Evolutionary conservation across 306 rosid species (phyloP), one percentile per base, ranked within the genome.

Genomic region (Parietaria judaica): DNA sequence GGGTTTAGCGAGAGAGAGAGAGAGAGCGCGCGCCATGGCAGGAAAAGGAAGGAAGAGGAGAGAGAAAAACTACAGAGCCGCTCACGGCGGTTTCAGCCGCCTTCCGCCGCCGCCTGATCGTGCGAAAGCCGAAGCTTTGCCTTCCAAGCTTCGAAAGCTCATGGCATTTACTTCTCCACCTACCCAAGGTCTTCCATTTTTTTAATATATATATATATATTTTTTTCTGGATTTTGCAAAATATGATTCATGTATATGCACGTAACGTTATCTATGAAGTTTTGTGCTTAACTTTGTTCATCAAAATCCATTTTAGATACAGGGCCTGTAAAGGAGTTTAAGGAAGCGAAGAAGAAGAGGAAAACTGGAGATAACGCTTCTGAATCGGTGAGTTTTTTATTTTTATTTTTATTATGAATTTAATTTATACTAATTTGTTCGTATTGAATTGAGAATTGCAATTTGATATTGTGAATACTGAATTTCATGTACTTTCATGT

Each of bases 61-160:
- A 78, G 96, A 86, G 80, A 84, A 86, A 64, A 91, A 91, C 69
- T 91, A 87, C 80, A 76, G 63, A 34, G 88, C 85, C 7, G 89
- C 98, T 13, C 96, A 91, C 53, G 98, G 98, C 17, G 47, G 13
- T 6, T 72, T 72, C 76, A 70, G 6, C 36, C 76, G 74, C 50
- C 98, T 91, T 7, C 98, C 98, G 37, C 98, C 96, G 0, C 92
- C 98, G 1, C 98, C 98, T n/a, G 66, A 75, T 41, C 15, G 60
- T 50, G 82, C 90, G 37, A 47, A 86, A 63, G 56, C 53, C 63
- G 86, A 92, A 7, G 79, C 82, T 66, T 47, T 92, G 31, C 96
- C 96, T 14, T 79, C 81, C 39, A 88, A 85, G 66, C 95, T 92
- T 16, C 95, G 96, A 53, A 51, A 74, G 66, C 70, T 92, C 68